These are phyloP conservation scores for Bromus sterilis DNA, from an alignment of 176 grass and related monocot species.

Conservation along the genomic window DNA sequence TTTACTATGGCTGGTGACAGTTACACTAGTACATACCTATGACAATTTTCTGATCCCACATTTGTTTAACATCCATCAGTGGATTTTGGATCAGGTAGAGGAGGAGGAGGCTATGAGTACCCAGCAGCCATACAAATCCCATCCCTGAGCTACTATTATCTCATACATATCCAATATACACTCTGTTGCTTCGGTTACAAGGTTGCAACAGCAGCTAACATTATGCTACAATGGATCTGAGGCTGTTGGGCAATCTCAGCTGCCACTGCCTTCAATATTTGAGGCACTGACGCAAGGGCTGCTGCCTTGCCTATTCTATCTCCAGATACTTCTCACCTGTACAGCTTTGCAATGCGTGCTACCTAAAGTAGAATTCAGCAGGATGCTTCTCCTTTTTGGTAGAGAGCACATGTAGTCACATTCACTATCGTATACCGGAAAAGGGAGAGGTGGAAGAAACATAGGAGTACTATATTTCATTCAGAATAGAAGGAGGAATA, in stretches of 20 bases:
- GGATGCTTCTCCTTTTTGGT: neutral
- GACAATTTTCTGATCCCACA: neutral
- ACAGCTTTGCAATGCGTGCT: neutral
- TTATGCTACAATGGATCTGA: conserved; percentile 30
- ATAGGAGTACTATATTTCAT: too few relatives aligned
- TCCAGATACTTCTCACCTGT: conserved; percentile 59
- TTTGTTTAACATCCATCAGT: neutral
- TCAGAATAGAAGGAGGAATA: too few relatives aligned
- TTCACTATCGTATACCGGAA: too few relatives aligned
- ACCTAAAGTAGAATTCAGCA: conserved; percentile 23
- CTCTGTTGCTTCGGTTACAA: neutral
- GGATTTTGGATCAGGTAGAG: conserved; percentile 1
- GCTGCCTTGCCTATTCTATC: conserved; percentile 35
- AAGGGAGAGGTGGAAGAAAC: too few relatives aligned
- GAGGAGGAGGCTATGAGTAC: conserved; percentile 30
- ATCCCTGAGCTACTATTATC: conserved; percentile 34
- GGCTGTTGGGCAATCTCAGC: conserved; percentile 58
- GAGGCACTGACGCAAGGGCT: conserved; percentile 10
- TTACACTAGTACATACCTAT: neutral
- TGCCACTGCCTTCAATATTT: conserved; percentile 60
- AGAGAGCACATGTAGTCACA: neutral
- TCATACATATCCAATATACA: too few relatives aligned
- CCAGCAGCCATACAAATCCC: conserved; percentile 38
- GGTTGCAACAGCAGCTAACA: neutral
- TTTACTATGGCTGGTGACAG: neutral